Conservation (phyloP, 805 yeast genomes). For the Yarrowia deformans region DNA sequence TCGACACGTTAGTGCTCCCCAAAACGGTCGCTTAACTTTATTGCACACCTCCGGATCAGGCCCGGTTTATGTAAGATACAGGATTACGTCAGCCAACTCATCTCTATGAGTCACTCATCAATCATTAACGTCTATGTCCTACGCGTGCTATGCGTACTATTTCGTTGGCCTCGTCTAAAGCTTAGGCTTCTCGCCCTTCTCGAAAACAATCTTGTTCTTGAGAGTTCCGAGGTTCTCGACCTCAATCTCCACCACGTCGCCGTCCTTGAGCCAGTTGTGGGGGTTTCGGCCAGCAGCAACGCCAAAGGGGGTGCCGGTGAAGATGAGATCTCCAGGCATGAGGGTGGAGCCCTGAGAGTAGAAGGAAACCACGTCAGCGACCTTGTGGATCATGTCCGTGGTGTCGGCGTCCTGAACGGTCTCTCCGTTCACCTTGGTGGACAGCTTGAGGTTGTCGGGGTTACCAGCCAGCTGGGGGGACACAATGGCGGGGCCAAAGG, state of each 20-base stretch:
- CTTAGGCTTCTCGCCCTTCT: conserved; percentile 42
- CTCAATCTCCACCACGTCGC: conserved; percentile 55
- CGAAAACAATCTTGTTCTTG: conserved; percentile 52
- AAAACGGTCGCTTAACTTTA: background rate
- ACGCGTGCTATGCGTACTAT: too few species aligned
- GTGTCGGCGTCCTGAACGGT: conserved; percentile 57
- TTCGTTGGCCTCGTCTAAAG: too few species aligned
- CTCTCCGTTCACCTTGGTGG: conserved; percentile 58
- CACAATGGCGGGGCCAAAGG: conserved; percentile 63
- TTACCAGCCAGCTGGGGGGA: conserved; percentile 49
- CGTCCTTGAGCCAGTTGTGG: conserved; percentile 55
- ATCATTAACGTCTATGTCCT: background rate
- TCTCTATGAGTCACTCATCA: background rate
- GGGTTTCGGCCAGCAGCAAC: conserved; percentile 57
- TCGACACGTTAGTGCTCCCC: too few species aligned
- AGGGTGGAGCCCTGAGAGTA: conserved; percentile 61
- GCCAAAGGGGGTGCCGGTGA: conserved; percentile 66
- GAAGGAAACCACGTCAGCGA: conserved; percentile 56
- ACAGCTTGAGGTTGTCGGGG: conserved; percentile 52
- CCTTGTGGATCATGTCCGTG: conserved; percentile 58
- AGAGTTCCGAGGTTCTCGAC: conserved; percentile 57
- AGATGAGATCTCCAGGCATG: conserved; percentile 61
- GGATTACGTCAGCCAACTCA: background rate
- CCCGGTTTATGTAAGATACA: background rate
- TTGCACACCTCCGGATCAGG: background rate